phyloP scores from a whole-genome alignment of 352 stramenopile species.

The Phytophthora parvispora region DNA sequence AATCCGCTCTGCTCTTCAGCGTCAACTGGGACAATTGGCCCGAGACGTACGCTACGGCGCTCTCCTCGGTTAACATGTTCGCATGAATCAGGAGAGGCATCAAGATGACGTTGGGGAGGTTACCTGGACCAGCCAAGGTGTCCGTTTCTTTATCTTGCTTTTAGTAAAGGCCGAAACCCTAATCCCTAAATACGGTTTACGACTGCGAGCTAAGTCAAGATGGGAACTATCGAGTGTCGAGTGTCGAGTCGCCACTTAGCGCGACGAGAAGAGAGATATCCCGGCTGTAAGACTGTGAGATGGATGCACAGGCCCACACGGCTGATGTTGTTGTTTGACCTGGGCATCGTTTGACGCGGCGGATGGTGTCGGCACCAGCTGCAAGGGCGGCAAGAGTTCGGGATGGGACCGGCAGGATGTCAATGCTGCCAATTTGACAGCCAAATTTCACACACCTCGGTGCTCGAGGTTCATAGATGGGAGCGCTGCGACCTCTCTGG shows the following conservation, averaged over 20 bases:
- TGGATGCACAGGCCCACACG: no score
- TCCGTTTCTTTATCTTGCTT: constrained; percentile 4
- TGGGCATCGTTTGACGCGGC: neutral
- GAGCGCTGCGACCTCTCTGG: neutral
- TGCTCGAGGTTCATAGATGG: constrained; percentile 2
- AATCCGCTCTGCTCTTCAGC: constrained; percentile 30
- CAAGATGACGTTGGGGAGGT: neutral
- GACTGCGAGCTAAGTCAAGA: neutral
- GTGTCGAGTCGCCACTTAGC: neutral
- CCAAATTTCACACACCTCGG: no score
- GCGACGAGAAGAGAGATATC: no score
- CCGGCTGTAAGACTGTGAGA: no score
- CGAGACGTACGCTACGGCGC: constrained; percentile 21
- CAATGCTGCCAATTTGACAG: no score
- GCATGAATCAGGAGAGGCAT: neutral
- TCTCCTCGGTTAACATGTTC: constrained; percentile 32
- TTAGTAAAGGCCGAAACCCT: neutral
- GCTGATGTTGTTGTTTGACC: neutral
- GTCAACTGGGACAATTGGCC: constrained; percentile 29
- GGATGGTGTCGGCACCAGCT: constrained; percentile 12
- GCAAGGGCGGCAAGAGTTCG: constrained; percentile 3
- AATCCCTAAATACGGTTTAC: constrained; percentile 7
- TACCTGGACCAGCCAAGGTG: neutral
- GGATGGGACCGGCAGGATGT: constrained; percentile 14
- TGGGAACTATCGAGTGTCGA: constrained; percentile 14